Conservation (phyloP, 305 asterid genomes). For the Fraxinus latifolia region DNA sequence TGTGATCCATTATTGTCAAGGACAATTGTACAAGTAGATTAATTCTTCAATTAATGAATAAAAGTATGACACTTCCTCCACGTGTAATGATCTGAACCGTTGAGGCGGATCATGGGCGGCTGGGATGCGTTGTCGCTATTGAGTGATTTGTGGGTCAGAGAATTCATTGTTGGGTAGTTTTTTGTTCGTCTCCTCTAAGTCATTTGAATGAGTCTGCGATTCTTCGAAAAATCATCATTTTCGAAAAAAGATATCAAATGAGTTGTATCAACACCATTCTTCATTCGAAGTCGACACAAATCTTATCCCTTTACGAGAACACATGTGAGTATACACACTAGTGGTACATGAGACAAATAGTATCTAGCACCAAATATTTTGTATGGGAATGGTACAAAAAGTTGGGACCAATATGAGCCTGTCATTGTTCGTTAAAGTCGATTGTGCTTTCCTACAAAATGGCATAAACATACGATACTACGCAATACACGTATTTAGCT, state of each 20-base stretch:
- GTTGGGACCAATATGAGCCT: neutral
- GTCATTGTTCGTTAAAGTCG: neutral
- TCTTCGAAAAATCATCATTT: neutral
- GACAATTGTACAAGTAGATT: too few species aligned
- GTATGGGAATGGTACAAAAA: neutral
- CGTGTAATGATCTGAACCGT: neutral
- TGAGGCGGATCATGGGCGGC: neutral
- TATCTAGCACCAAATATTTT: neutral
- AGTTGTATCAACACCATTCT: neutral
- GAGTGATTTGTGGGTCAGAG: neutral
- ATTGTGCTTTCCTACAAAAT: neutral
- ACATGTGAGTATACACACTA: neutral
- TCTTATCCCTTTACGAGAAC: neutral
- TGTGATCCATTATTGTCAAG: too few species aligned
- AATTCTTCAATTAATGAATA: neutral
- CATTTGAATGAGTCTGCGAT: neutral
- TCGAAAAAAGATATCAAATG: neutral
- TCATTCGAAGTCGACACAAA: neutral
- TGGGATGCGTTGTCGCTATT: neutral
- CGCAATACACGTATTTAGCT: neutral
- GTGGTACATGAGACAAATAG: neutral
- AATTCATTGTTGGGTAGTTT: neutral
- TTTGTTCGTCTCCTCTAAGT: neutral
- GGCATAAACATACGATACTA: neutral
- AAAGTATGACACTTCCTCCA: neutral